These are phyloP conservation scores for Amaranthus palmeri DNA, from an alignment of 148 eudicot genomes.

Conservation along the genomic window DNA sequence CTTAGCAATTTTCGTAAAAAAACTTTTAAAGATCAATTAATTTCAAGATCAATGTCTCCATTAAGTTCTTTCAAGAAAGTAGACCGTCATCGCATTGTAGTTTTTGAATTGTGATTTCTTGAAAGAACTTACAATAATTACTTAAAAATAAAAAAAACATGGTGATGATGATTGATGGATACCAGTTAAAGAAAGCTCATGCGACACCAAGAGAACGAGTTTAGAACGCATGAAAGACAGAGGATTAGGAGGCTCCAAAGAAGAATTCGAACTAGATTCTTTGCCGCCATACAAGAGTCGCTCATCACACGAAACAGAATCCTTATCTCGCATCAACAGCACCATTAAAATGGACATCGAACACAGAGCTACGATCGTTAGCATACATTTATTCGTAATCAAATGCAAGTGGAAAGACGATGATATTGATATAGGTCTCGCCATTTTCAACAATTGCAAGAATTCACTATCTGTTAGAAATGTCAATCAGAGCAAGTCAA, in stretches of 20 bases:
- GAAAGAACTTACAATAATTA: too few species aligned
- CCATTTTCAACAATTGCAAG: constrained; percentile 30
- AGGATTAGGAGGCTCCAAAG: constrained; percentile 35
- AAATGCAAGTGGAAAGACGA: constrained; percentile 11
- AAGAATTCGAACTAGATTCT: constrained; percentile 17
- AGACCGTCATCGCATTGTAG: too few species aligned
- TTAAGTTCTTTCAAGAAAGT: too few species aligned
- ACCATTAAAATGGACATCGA: constrained; percentile 61
- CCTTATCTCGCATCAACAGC: constrained; percentile 45
- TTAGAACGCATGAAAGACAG: constrained; percentile 89
- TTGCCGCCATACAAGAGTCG: constrained; percentile 14
- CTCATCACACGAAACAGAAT: constrained; percentile 45
- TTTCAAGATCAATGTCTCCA: too few species aligned
- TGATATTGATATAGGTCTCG: constrained; percentile 30
- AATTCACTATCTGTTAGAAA: too few species aligned
- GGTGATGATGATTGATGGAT: neutral
- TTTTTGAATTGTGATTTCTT: too few species aligned
- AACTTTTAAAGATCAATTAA: too few species aligned
- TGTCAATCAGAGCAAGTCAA: too few species aligned
- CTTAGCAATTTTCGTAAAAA: too few species aligned
- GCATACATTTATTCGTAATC: constrained; percentile 45
- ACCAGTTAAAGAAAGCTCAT: constrained; percentile 96
- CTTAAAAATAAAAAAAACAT: too few species aligned
- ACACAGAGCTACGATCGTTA: constrained; percentile 40
- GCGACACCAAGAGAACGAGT: constrained; percentile 84